Evolutionary conservation across 768 basidiomycete species (phyloP), one percentile per base, ranked within the genome.

Genomic region (Brasilioporus rufonigricans): DNA sequence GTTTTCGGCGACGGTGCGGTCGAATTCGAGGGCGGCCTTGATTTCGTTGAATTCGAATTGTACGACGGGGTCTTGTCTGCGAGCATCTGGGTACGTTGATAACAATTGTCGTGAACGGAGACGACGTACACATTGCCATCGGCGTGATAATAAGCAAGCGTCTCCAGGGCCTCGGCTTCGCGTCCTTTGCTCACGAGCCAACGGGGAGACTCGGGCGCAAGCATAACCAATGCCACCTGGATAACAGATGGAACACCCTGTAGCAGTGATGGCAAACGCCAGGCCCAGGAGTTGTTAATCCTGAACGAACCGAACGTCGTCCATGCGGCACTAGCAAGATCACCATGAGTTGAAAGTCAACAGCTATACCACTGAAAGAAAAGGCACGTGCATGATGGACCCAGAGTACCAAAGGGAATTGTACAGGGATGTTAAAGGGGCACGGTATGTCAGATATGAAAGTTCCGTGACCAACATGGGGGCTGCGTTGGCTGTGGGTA

Each of bases 331-430:
- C 83, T 84, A 40, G 32, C 27, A 44, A 26, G 19, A 50, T 47
- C 12, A 5, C 13, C 0, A 19, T 52, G 36, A 27, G 32, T 41
- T 13, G 14, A 47, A 9, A 10, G 31, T 0, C 10, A n/a, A n/a
- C 26, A 16, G 16, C 10, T 11, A 1, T 6, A 35, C 19, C 21
- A 23, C 31, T 32, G n/a, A 14, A 14, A 59, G 56, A 45, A 51
- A 38, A 36, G 4, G 7, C 7, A 75, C 81, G 41, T 59, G 86
- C 84, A 91, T 65, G 66, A 92, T 90, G 52, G 89, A 77, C 54
- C 91, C 91, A 16, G 86, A 84, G 68, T 90, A 91, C 90, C 91
- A 93, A 56, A 91, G 84, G 29, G 89, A 86, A 76, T 91, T 90
- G 76, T 89, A 91, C 47, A 83, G 72, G 2, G 88, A 84, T 14